phyloP scores from a whole-genome alignment of 2,329 filamentous ascomycete genomes.

The Lecanicillium sp. region DNA sequence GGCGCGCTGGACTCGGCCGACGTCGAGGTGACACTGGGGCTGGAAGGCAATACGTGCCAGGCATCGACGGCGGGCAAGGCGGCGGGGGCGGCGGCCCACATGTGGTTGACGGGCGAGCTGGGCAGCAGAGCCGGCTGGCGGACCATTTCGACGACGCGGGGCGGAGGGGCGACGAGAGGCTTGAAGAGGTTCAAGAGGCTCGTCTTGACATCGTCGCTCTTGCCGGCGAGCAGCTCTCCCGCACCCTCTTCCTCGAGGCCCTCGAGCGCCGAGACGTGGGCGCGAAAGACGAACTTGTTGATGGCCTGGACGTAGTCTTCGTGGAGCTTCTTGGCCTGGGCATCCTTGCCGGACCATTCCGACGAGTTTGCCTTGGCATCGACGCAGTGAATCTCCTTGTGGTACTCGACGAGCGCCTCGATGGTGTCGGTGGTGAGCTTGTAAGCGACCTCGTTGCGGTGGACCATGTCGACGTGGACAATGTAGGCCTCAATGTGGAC shows the following conservation, averaged over 20 bases:
- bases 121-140: conserved; percentile 79
- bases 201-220: conserved; percentile 88
- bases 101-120: conserved; percentile 67
- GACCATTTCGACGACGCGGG: conserved; percentile 81
- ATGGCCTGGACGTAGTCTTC: conserved; percentile 93
- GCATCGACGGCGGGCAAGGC: conserved; percentile 67
- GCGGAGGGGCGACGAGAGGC: conserved; percentile 77
- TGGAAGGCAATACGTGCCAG: conserved; percentile 88
- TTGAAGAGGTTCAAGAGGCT: conserved; percentile 80
- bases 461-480: conserved; percentile 97
- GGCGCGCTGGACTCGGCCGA: conserved; percentile 62
- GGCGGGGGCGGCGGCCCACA: conserved; percentile 67
- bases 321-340: conserved; percentile 93
- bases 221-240: conserved; percentile 84
- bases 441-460: conserved; percentile 94
- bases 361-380: conserved; percentile 85
- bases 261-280: conserved; percentile 81
- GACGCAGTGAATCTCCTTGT: conserved; percentile 90
- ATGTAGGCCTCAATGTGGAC: conserved; percentile 95
- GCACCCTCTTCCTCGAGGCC: conserved; percentile 94
- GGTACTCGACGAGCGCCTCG: conserved; percentile 85
- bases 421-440: conserved; percentile 95
- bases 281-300: conserved; percentile 95
- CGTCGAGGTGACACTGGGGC: conserved; percentile 65
- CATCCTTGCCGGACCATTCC: conserved; percentile 94